phyloP scores from a whole-genome alignment of 2,329 filamentous ascomycete genomes.

The Fusarium robinianum region DNA sequence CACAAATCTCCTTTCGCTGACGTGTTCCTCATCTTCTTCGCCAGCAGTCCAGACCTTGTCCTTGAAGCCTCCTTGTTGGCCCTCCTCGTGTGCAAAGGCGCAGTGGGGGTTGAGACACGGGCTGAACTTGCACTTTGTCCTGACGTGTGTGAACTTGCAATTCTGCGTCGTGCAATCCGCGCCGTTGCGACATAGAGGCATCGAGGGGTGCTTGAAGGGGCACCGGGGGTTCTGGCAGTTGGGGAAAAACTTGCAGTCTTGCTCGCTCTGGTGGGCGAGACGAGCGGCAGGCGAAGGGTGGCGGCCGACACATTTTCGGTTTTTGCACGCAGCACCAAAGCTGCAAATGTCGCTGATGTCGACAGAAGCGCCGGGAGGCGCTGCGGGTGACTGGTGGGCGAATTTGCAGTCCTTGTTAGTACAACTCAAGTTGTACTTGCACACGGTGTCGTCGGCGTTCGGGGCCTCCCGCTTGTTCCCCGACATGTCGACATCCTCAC shows the following conservation, averaged over 20 bases:
- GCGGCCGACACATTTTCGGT: slow-evolving; percentile 87
- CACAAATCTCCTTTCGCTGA: slow-evolving; percentile 88
- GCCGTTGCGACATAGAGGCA: slow-evolving; percentile 89
- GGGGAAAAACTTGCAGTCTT: slow-evolving; percentile 89
- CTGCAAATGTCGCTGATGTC: slow-evolving; percentile 81
- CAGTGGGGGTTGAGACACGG: slow-evolving; percentile 91
- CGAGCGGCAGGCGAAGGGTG: slow-evolving; percentile 90
- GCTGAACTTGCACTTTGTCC: slow-evolving; percentile 84
- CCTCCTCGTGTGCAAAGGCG: slow-evolving; percentile 86
- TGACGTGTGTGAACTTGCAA: slow-evolving; percentile 90
- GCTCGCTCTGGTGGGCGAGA: slow-evolving; percentile 76
- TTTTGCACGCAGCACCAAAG: slow-evolving; percentile 92
- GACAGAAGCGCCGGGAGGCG: slow-evolving; percentile 74
- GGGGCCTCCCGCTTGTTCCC: slow-evolving; percentile 57
- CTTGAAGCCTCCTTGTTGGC: slow-evolving; percentile 81
- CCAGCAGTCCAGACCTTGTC: slow-evolving; percentile 89
- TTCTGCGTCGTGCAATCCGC: slow-evolving; percentile 79
- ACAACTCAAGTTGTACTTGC: slow-evolving; percentile 88
- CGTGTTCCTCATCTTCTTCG: slow-evolving; percentile 59
- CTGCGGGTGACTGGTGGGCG: slow-evolving; percentile 91
- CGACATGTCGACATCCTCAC: slow-evolving; percentile 68
- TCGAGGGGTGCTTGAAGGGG: slow-evolving; percentile 84
- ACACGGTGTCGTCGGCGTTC: slow-evolving; percentile 70
- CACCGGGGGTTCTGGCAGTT: slow-evolving; percentile 89
- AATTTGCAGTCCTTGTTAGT: slow-evolving; percentile 89